Base-by-base conservation (phyloP, 306 rosid species). In the Trifolium fragiferum region DNA sequence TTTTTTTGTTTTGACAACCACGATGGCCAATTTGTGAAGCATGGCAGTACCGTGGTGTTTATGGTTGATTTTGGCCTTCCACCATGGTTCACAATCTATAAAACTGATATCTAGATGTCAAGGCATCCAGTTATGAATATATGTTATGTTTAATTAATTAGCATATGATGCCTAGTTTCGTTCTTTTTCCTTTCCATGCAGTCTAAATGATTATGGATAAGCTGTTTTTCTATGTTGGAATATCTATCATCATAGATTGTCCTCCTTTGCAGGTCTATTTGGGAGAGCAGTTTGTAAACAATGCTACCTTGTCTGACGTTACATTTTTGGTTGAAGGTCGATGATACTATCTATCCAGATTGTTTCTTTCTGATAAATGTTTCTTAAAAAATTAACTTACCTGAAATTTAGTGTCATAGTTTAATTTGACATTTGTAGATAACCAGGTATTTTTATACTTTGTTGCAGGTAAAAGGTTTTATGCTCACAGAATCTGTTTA, bases 291-390 rank as follows among this genome's bases (percentile, higher is more conserved):
- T 94, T 82, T 69, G 99, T 94, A 68, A 92, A 94, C 86, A 94
- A 77, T 69, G 75, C 83, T 58, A 92, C 99, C 12, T 68, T 94
- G 66, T 94, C 99, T 0, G 99, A 92, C 18, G 99, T 92, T 44
- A 92, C 89, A 10, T 94, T 94, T 89, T 89, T 94, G 63, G 99
- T 94, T 82, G 97, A 90, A 92, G 99, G 99, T 94, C 61, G 58
- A 54, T 77, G 58, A 54, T 77, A 32, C 44, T 80, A 71, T 67
- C 41, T 54, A 69, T 66, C 57, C 19, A 46, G 47, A 70, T 61
- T 66, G n/a, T 51, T 75, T 23, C 66, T 11, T 75, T 47, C 40
- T 38, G 72, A 30, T 66, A 68, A 16, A 41, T 54, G 30, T 55
- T 8, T 3, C 60, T 50, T 59, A 32, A 7, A 55, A 70, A 54